Evolutionary conservation across 2,329 filamentous ascomycete species (phyloP).

Genomic region (Botrytis aclada): DNA sequence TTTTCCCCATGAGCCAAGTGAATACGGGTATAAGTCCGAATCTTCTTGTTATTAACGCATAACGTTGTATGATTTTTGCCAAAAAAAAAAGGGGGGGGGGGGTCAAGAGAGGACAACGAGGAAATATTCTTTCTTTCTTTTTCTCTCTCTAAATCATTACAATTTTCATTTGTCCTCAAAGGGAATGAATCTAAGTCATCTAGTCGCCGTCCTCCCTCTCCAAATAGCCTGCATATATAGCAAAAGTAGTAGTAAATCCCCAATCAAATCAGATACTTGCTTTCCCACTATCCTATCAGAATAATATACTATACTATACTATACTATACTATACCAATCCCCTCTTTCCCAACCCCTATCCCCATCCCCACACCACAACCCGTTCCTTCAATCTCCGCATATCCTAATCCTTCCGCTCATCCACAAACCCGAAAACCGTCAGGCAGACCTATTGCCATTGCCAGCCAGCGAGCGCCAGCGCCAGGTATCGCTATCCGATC

Average conservation of each 20-base stretch:
- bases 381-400: background rate
- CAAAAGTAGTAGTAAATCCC: background rate
- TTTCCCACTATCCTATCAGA: background rate
- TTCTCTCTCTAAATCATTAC: too few species aligned
- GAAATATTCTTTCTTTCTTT: background rate
- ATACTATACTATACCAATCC: background rate
- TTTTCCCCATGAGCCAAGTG: accelerated
- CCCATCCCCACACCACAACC: background rate
- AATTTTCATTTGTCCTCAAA: too few species aligned
- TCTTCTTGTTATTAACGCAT: background rate
- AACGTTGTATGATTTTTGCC: background rate
- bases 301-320: too few species aligned
- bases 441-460: background rate
- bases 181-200: too few species aligned
- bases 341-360: background rate
- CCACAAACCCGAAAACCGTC: background rate
- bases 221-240: background rate
- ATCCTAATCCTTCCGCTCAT: background rate
- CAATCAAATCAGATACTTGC: background rate
- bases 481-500: background rate
- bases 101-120: too few species aligned
- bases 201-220: background rate
- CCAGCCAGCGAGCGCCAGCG: background rate
- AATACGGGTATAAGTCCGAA: accelerated
- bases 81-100: background rate